A percentile compares a stretch with the other conserved stretches of the same genome.
phyloP scores from a whole-genome alignment of 768 basidiomycete species.

The Panellus pusillus region DNA sequence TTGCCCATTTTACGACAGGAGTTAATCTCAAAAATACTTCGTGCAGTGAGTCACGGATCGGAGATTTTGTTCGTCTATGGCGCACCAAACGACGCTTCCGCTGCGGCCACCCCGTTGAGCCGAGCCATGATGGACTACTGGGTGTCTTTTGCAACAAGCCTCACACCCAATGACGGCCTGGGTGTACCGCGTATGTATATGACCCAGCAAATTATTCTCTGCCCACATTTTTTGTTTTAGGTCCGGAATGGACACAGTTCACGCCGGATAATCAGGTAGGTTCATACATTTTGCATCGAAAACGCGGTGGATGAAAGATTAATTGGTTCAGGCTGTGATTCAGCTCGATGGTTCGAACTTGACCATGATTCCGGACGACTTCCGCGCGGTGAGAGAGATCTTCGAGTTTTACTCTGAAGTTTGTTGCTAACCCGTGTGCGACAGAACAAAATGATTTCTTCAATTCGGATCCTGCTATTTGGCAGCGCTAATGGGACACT shows the following conservation, averaged over 20 bases:
- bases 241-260: slow-evolving; percentile 24
- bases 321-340: slow-evolving; percentile 16
- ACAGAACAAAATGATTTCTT: slow-evolving; percentile 23
- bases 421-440: slow-evolving; percentile 23
- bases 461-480: slow-evolving; percentile 17
- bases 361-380: slow-evolving; percentile 24
- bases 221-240: not conserved
- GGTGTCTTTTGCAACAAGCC: slow-evolving; percentile 45
- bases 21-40: not conserved
- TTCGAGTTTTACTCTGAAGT: not conserved
- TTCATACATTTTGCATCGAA: not conserved
- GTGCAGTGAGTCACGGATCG: slow-evolving; percentile 30
- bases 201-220: not conserved
- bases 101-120: slow-evolving; percentile 27
- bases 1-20: slow-evolving; percentile 7
- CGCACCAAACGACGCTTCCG: slow-evolving; percentile 10
- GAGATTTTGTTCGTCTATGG: slow-evolving; percentile 36
- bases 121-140: slow-evolving; percentile 43
- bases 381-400: slow-evolving; percentile 13
- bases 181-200: slow-evolving; percentile 32
- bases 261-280: slow-evolving; percentile 17
- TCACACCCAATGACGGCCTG: slow-evolving; percentile 44
- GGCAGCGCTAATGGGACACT: slow-evolving; percentile 5
- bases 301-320: not conserved
- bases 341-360: slow-evolving; percentile 24